Base-by-base conservation (phyloP, 1,284 basidiomycete genomes). In the Sanghuangporus baumii region DNA sequence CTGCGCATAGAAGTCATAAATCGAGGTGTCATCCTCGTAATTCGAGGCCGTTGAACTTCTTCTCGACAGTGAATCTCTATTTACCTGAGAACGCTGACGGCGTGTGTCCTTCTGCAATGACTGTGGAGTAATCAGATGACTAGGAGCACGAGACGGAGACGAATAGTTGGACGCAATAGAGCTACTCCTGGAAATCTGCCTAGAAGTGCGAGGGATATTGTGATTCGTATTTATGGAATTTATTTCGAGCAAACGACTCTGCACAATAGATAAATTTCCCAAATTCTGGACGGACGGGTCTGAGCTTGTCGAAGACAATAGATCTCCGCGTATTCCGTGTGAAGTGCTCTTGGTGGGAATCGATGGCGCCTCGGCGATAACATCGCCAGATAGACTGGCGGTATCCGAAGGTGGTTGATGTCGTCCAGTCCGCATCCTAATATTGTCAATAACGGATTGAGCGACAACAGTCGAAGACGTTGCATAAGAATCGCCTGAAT, bases 261-360 rank as follows among this genome's bases (percentile, higher is more conserved):
- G 81, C 55, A 84, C 82, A 48, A 84, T 74, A 9, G 82, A 84
- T 50, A 75, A 68, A 59, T 75, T 74, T 57, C 76, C 78, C n/a
- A 84, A 74, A 59, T 81, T 79, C 34, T 74, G 73, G 56, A 84
- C 79, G 16, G 82, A 85, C n/a, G 81, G 79, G 58, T 79, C 82
- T 59, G 74, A 74, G 20, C 18, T n/a, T 31, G 34, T 61, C 16
- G 43, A 50, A 3, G 74, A 68, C 20, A 71, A 74, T 23, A 71
- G 55, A 26, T 66, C 64, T 37, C 66, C 58, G 52, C 61, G 65
- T 43, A 65, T 64, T 52, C 26, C 60, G 18, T 64, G 67, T 11
- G 67, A 47, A 50, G 68, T 71, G 59, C 66, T 70, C 26, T 68
- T 69, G 12, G 69, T 68, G 6, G 65, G 69, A 20, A 31, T 52